These are phyloP conservation scores for Trichoderma aggressivum DNA, from an alignment of 2,329 filamentous ascomycete genomes.

Conservation along the genomic window DNA sequence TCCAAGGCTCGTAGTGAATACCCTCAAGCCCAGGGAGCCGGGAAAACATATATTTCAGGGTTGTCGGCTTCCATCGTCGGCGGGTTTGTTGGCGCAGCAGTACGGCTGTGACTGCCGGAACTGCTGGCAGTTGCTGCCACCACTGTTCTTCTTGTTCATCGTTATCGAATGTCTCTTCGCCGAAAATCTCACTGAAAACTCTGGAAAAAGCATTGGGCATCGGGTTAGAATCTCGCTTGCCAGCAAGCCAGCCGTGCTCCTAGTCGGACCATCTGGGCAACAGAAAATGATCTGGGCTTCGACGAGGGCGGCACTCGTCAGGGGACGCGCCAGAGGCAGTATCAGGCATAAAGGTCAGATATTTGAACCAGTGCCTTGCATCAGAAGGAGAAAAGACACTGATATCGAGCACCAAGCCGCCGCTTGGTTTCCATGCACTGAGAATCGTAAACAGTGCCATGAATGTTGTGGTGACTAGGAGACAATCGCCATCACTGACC, in stretches of 20 bases:
- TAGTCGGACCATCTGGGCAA: neutral
- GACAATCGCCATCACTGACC: constrained; percentile 16
- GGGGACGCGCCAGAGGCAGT: neutral
- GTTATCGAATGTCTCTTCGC: neutral
- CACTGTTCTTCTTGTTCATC: constrained; percentile 17
- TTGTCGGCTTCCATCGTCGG: constrained; percentile 28
- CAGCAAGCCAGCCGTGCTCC: neutral
- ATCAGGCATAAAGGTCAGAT: constrained; percentile 23
- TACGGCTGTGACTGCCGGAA: constrained; percentile 31
- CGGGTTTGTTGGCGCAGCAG: constrained; percentile 36
- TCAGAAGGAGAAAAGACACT: constrained; percentile 34
- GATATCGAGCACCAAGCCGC: constrained; percentile 32
- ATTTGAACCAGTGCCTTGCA: constrained; percentile 30
- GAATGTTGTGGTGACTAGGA: constrained; percentile 21
- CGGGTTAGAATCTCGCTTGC: neutral
- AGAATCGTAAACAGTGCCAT: constrained; percentile 28
- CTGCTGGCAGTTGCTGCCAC: constrained; percentile 22
- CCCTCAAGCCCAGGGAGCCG: constrained; percentile 33
- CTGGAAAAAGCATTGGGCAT: neutral
- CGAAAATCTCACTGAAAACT: neutral
- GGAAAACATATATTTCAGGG: constrained; percentile 29
- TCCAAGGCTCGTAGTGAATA: constrained; percentile 37
- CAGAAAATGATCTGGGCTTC: neutral
- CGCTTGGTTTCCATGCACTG: constrained; percentile 28
- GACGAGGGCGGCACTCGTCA: neutral